phyloP scores from a whole-genome alignment of 2,329 filamentous ascomycete species.

The Periconia macrospinosa region DNA sequence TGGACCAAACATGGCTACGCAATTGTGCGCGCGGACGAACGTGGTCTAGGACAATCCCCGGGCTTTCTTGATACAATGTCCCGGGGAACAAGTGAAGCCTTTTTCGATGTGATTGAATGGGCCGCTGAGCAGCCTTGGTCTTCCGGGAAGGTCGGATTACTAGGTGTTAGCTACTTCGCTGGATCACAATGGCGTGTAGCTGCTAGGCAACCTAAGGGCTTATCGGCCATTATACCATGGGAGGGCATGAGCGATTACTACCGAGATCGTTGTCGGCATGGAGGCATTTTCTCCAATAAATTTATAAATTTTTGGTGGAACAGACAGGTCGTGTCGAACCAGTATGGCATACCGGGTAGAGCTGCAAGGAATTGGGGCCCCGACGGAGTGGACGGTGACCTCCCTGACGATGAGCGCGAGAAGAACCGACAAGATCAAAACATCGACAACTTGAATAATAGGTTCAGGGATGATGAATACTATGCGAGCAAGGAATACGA shows the following conservation, averaged over 20 bases:
- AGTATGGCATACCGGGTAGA: constrained; percentile 63
- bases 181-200: constrained; percentile 60
- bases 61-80: constrained; percentile 59
- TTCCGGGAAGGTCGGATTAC: constrained; percentile 53
- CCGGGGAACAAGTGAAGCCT: constrained; percentile 54
- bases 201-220: constrained; percentile 54
- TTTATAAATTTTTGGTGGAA: constrained; percentile 65
- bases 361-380: constrained; percentile 55
- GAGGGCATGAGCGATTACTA: constrained; percentile 61
- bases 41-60: constrained; percentile 55
- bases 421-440: constrained; percentile 49
- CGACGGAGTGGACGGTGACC: constrained; percentile 61
- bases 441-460: constrained; percentile 44
- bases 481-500: constrained; percentile 68
- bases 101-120: constrained; percentile 58
- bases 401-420: constrained; percentile 55
- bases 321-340: constrained; percentile 66
- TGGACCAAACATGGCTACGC: constrained; percentile 43
- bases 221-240: constrained; percentile 57
- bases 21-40: constrained; percentile 53
- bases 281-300: constrained; percentile 41
- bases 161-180: constrained; percentile 57
- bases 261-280: constrained; percentile 47
- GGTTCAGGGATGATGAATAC: constrained; percentile 65
- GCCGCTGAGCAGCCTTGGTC: constrained; percentile 55